These are phyloP conservation scores for Waltiozyma solani DNA, from an alignment of 1,139 yeast genomes.

Conservation along the genomic window DNA sequence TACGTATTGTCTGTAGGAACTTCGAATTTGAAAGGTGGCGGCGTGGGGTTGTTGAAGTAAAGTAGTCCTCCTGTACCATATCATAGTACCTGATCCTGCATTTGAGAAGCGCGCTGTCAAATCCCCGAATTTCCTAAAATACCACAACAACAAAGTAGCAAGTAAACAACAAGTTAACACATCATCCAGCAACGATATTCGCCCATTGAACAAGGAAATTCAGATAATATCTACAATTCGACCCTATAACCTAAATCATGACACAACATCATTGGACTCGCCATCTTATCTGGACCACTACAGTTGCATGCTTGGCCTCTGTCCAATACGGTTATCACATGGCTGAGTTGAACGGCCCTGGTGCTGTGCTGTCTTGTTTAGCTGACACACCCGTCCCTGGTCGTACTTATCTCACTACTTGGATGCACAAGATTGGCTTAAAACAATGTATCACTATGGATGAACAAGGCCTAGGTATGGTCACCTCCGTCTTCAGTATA, in stretches of 20 bases:
- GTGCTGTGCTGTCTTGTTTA: constrained; percentile 46
- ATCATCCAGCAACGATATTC: too few species aligned
- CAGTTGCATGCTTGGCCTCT: constrained; percentile 57
- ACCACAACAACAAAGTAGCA: too few species aligned
- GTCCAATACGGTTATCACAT: constrained; percentile 88
- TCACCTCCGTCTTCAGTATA: constrained; percentile 75
- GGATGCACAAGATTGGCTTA: constrained; percentile 21
- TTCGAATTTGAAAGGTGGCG: too few species aligned
- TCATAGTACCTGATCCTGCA: too few species aligned
- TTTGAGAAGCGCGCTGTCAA: too few species aligned
- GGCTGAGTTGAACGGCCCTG: constrained; percentile 85
- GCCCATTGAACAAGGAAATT: too few species aligned
- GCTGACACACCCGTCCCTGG: constrained; percentile 19
- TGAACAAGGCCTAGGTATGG: constrained; percentile 60
- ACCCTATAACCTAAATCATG: not conserved
- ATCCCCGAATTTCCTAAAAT: too few species aligned
- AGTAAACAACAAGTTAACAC: too few species aligned
- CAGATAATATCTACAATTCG: too few species aligned
- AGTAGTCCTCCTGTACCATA: too few species aligned
- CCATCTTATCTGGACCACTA: constrained; percentile 21
- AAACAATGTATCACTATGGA: constrained; percentile 49
- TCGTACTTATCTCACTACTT: constrained; percentile 15
- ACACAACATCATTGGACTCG: constrained; percentile 2
- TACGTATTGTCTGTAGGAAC: too few species aligned
- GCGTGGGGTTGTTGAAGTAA: too few species aligned